Conservation (phyloP, 768 basidiomycete genomes). For the Tulasnella sp. region DNA sequence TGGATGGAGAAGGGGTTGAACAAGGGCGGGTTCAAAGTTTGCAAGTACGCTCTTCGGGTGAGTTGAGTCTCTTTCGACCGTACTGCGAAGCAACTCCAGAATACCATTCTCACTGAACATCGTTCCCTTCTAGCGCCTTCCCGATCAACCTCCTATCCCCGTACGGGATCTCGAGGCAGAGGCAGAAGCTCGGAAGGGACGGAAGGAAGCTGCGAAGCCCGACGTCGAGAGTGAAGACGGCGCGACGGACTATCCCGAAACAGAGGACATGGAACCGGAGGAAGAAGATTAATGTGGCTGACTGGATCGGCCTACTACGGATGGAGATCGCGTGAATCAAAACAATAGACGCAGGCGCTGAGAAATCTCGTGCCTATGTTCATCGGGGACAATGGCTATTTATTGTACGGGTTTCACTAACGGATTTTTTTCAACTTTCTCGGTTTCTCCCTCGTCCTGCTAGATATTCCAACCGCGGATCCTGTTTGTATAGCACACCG, state of each 20-base stretch:
- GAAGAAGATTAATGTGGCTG: background rate
- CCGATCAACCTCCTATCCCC: constrained; percentile 43
- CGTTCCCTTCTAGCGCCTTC: constrained; percentile 35
- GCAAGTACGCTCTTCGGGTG: constrained; percentile 78
- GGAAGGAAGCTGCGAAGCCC: background rate
- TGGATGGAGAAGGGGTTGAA: constrained; percentile 69
- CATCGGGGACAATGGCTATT: background rate
- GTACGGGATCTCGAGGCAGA: constrained; percentile 17
- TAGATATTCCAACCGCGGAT: background rate
- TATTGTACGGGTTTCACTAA: background rate
- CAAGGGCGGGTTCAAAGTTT: constrained; percentile 59
- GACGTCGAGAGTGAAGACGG: background rate
- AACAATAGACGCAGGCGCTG: background rate
- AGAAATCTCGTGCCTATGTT: background rate
- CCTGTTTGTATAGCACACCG: background rate
- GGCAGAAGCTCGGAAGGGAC: background rate
- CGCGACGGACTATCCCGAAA: background rate
- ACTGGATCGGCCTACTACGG: background rate
- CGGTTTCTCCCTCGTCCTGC: too few species aligned
- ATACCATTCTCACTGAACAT: background rate
- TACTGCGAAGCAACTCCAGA: too few species aligned
- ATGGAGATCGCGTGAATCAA: background rate
- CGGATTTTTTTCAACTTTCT: background rate
- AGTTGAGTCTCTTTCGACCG: constrained; percentile 16
- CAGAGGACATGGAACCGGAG: background rate